These are phyloP conservation scores for Elsinoe arachidis DNA, from an alignment of 2,329 filamentous ascomycete species.

Conservation along the genomic window DNA sequence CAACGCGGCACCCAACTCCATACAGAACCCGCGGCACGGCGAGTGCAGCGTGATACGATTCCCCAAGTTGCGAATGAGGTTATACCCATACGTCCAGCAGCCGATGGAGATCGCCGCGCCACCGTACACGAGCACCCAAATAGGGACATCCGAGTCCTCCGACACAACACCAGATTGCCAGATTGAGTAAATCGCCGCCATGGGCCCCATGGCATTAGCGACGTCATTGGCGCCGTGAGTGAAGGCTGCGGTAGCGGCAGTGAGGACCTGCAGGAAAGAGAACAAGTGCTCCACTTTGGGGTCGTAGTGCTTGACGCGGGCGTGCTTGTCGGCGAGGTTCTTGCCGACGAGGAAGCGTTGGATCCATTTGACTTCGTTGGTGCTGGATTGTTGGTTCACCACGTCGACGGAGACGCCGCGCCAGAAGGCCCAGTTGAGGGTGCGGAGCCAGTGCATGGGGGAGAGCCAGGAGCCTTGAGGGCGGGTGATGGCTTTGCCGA, in stretches of 20 bases:
- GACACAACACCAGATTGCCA: slow-evolving; percentile 42
- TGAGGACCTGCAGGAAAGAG: slow-evolving; percentile 57
- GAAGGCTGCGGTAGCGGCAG: slow-evolving; percentile 63
- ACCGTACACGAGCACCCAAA: slow-evolving; percentile 52
- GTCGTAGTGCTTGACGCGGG: slow-evolving; percentile 39
- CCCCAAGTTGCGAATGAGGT: slow-evolving; percentile 53
- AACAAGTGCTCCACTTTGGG: slow-evolving; percentile 55
- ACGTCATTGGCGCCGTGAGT: slow-evolving; percentile 62
- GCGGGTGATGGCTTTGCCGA: neutral
- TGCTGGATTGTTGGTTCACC: slow-evolving; percentile 27
- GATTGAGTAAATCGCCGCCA: slow-evolving; percentile 52
- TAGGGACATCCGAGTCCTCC: slow-evolving; percentile 43
- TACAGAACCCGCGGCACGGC: slow-evolving; percentile 49
- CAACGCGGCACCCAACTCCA: slow-evolving; percentile 52
- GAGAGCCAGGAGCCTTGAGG: slow-evolving; percentile 17
- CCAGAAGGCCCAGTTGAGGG: slow-evolving; percentile 14
- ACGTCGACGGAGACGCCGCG: slow-evolving; percentile 20
- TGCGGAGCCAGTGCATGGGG: slow-evolving; percentile 15
- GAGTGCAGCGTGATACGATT: slow-evolving; percentile 55
- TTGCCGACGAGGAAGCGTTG: slow-evolving; percentile 19
- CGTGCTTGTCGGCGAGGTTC: slow-evolving; percentile 20
- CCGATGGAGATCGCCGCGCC: slow-evolving; percentile 46
- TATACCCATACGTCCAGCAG: slow-evolving; percentile 54
- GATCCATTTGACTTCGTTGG: slow-evolving; percentile 6
- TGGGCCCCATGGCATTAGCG: slow-evolving; percentile 54